phyloP scores from a whole-genome alignment of 108 stramenopile genomes.

The Ochromonas danica region DNA sequence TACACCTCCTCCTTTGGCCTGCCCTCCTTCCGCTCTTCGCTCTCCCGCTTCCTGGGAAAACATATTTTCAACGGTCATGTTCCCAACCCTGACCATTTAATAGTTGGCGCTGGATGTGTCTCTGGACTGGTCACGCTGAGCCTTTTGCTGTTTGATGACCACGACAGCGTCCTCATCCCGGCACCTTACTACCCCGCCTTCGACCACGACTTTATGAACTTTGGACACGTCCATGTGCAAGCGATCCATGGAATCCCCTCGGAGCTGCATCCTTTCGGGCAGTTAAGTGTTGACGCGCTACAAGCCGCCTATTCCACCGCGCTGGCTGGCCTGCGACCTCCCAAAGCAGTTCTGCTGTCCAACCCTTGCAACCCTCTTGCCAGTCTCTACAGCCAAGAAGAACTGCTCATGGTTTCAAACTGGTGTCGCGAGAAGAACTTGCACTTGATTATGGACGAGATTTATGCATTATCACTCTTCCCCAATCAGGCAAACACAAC shows the following conservation, averaged over 20 bases:
- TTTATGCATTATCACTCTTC: constrained; percentile 69
- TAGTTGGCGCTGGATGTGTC: background rate
- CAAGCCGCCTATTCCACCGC: constrained; percentile 60
- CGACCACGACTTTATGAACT: constrained; percentile 66
- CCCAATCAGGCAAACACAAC: background rate
- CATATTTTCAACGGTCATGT: background rate
- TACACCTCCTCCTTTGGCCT: background rate
- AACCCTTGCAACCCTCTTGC: constrained; percentile 91
- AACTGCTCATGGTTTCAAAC: constrained; percentile 38
- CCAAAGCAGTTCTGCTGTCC: constrained; percentile 70
- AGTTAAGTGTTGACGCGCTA: constrained; percentile 62
- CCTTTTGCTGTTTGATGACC: constrained; percentile 49
- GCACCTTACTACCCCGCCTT: constrained; percentile 90
- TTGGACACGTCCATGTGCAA: constrained; percentile 10
- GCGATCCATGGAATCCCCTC: background rate
- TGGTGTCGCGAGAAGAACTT: constrained; percentile 53
- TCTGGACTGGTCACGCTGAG: background rate
- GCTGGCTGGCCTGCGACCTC: constrained; percentile 40
- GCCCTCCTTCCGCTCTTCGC: background rate
- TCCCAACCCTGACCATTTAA: background rate
- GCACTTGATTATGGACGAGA: constrained; percentile 79
- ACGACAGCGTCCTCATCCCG: constrained; percentile 81
- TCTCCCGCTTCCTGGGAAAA: background rate
- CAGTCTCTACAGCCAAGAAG: constrained; percentile 61
- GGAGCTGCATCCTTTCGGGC: constrained; percentile 43